Conservation (phyloP, 106 monocot genomes). For the Allium sativum region DNA sequence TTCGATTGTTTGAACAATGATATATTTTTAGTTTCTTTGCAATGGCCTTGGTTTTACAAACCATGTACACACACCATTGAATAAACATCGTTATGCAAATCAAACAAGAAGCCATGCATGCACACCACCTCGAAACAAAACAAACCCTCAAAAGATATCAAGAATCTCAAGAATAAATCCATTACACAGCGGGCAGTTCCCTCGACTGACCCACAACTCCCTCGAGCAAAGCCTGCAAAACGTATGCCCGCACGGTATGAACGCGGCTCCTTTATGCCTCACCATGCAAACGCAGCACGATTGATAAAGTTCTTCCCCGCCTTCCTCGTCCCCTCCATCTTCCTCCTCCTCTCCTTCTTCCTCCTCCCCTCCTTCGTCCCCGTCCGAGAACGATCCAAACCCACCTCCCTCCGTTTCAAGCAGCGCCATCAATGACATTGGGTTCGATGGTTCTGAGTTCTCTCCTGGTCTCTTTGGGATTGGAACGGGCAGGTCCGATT, state of each 20-base stretch:
- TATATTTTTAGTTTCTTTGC: no score
- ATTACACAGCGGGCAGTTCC: slow-evolving; percentile 73
- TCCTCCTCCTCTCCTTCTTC: slow-evolving; percentile 10
- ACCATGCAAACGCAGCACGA: slow-evolving; percentile 81
- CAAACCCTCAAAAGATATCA: slow-evolving; percentile 47
- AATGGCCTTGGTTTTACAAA: no score
- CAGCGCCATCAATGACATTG: slow-evolving; percentile 59
- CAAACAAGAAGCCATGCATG: no score
- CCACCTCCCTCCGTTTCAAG: slow-evolving; percentile 38
- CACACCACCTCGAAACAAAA: not conserved
- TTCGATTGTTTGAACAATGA: no score
- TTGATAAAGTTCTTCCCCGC: slow-evolving; percentile 3
- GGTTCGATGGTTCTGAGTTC: slow-evolving; percentile 2
- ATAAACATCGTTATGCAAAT: no score
- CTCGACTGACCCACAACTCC: slow-evolving; percentile 50
- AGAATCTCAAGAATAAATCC: slow-evolving; percentile 56
- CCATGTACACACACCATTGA: no score
- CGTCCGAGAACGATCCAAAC: not conserved
- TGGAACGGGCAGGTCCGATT: not conserved
- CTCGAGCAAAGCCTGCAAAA: slow-evolving; percentile 65
- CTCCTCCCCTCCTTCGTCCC: slow-evolving; percentile 10
- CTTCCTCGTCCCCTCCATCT: slow-evolving; percentile 1
- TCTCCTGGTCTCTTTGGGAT: not conserved
- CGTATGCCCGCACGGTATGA: slow-evolving; percentile 81
- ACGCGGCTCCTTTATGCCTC: slow-evolving; percentile 64